Percentiles rank a stretch among this genome's conserved stretches.
phyloP scores from a whole-genome alignment of 2,329 filamentous ascomycete species.

The Trichoderma gracile region DNA sequence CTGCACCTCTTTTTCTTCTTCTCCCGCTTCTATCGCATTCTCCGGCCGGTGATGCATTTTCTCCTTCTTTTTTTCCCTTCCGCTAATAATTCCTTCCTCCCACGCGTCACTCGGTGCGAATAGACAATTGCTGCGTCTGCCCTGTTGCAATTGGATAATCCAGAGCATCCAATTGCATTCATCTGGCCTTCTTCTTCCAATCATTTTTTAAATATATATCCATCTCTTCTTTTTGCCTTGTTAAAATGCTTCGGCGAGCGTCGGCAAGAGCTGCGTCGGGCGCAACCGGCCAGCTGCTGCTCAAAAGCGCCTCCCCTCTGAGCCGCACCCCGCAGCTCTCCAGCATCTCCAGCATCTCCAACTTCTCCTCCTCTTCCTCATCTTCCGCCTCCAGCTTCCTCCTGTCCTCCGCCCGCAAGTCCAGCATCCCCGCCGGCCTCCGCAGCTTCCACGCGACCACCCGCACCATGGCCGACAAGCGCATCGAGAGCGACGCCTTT shows the following conservation, averaged over 20 bases:
- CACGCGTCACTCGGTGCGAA: too few relatives aligned
- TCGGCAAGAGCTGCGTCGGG: constrained; percentile 19
- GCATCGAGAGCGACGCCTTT: constrained; percentile 93
- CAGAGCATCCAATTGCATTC: neutral
- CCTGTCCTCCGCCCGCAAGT: neutral
- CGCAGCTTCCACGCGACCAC: constrained; percentile 29
- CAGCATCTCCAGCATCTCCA: neutral
- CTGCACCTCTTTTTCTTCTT: neutral
- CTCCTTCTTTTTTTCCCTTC: neutral
- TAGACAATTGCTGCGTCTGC: too few relatives aligned
- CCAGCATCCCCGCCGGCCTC: neutral
- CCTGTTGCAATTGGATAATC: too few relatives aligned
- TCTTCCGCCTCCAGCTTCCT: neutral
- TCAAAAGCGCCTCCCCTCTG: constrained; percentile 1
- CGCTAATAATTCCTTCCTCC: too few relatives aligned
- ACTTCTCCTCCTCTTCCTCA: neutral
- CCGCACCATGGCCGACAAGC: constrained; percentile 54
- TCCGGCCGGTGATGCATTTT: neutral
- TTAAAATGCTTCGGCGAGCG: constrained; percentile 22
- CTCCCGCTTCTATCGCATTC: neutral
- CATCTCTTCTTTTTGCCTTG: neutral
- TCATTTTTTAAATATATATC: neutral
- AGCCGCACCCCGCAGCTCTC: constrained; percentile 14
- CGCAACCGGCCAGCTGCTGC: constrained; percentile 16
- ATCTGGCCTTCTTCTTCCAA: neutral